Evolutionary conservation across 805 yeast species (phyloP).

Genomic region (Metschnikowia lunata): DNA sequence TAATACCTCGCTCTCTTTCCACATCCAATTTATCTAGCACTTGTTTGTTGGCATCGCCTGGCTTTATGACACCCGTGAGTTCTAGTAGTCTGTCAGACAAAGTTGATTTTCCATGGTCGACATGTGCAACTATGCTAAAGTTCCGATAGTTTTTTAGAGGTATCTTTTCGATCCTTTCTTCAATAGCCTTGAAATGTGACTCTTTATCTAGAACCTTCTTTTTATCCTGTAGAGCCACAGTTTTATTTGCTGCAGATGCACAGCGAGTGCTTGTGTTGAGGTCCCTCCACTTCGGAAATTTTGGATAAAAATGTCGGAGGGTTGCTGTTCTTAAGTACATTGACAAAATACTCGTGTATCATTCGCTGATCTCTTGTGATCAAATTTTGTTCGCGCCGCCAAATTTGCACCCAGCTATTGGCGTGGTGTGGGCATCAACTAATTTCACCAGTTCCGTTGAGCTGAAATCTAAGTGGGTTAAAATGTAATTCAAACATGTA

Average conservation of each 20-base stretch:
- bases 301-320: not conserved
- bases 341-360: not conserved
- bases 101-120: constrained; percentile 88
- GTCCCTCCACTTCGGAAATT: constrained; percentile 1
- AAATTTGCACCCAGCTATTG: constrained; percentile 8
- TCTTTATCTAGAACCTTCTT: constrained; percentile 29
- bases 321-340: not conserved
- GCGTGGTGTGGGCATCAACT: not conserved
- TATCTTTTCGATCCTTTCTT: constrained; percentile 64
- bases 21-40: constrained; percentile 90
- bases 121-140: constrained; percentile 94
- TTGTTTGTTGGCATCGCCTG: constrained; percentile 66
- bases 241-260: constrained; percentile 10
- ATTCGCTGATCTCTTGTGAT: not conserved
- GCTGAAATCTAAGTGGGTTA: too few species aligned
- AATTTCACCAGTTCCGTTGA: too few species aligned
- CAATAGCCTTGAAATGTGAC: constrained; percentile 29
- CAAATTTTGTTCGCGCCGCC: constrained; percentile 10
- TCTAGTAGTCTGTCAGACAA: constrained; percentile 84
- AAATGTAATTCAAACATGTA: too few species aligned
- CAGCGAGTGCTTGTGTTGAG: not conserved
- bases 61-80: constrained; percentile 80
- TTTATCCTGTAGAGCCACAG: constrained; percentile 24
- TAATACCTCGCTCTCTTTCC: constrained; percentile 93
- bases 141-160: constrained; percentile 83